phyloP scores from a whole-genome alignment of 768 basidiomycete species.

The Grammothele lineata region DNA sequence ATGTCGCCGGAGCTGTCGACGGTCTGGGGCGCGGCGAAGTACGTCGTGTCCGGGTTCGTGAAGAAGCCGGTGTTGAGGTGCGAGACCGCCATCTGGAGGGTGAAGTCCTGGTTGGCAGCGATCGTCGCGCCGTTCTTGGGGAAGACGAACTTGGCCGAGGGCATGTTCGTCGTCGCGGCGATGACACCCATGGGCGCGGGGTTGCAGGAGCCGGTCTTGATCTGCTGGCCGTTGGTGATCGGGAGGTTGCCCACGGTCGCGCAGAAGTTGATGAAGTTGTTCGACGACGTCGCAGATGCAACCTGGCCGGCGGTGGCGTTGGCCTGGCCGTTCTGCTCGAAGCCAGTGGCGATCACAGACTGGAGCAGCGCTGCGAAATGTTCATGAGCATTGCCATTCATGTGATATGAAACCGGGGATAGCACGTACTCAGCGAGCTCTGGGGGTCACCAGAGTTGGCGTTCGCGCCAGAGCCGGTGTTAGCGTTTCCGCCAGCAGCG shows the following conservation, averaged over 20 bases:
- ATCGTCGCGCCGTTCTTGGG: conserved; percentile 46
- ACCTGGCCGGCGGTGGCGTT: conserved; percentile 39
- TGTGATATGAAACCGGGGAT: not conserved
- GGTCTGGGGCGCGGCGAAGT: conserved; percentile 50
- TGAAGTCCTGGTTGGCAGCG: conserved; percentile 44
- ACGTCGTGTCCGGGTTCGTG: conserved; percentile 50
- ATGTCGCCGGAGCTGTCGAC: conserved; percentile 45
- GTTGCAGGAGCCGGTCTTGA: conserved; percentile 44
- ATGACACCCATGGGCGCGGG: conserved; percentile 53
- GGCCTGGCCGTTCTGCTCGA: conserved; percentile 47
- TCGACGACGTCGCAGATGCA: conserved; percentile 51
- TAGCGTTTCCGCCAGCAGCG: conserved; percentile 9
- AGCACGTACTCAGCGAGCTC: conserved; percentile 34
- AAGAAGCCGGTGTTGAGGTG: conserved; percentile 53
- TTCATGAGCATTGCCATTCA: not conserved
- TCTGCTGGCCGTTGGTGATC: conserved; percentile 58
- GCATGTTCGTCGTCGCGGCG: conserved; percentile 47
- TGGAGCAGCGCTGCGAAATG: conserved; percentile 34
- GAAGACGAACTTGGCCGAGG: conserved; percentile 48
- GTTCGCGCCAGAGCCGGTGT: conserved; percentile 10
- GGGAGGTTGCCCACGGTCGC: conserved; percentile 43
- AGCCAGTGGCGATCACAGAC: conserved; percentile 48
- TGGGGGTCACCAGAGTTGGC: conserved; percentile 37
- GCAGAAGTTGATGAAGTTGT: conserved; percentile 75
- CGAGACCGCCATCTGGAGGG: conserved; percentile 45